Percentiles rank a stretch among this genome's conserved stretches.
Conservation (phyloP, 1,284 basidiomycete genomes). For the Schizophyllum commune region DNA sequence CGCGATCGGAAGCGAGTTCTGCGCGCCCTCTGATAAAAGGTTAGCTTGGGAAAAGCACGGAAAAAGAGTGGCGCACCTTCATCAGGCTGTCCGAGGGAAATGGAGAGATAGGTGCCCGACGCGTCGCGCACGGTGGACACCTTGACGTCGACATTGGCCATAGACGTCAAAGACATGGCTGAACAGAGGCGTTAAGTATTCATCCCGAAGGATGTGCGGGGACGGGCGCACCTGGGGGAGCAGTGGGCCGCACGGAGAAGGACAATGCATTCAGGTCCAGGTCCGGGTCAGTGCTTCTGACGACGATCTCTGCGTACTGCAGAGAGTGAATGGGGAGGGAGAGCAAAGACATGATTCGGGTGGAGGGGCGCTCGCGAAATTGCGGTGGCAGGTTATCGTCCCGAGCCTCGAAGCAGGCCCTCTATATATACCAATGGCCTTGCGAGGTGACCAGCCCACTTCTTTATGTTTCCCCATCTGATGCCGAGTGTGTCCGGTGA, state of each 20-base stretch:
- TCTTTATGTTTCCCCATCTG: not conserved
- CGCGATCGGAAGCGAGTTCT: not conserved
- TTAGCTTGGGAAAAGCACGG: not conserved
- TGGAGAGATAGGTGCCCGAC: not conserved
- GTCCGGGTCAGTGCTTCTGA: not conserved
- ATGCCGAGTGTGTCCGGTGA: not conserved
- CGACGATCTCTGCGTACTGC: not conserved
- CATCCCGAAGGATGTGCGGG: not conserved
- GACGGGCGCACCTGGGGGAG: not conserved
- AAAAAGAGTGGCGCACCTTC: not conserved
- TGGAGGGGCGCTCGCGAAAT: not conserved
- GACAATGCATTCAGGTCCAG: not conserved
- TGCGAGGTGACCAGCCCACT: not conserved
- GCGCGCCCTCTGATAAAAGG: not conserved
- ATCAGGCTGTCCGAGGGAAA: not conserved
- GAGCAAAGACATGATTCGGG: not conserved
- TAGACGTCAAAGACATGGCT: not conserved
- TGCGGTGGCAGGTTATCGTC: not conserved
- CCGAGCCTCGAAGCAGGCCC: not conserved
- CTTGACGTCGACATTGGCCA: not conserved
- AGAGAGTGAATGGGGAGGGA: not conserved
- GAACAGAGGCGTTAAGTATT: not conserved
- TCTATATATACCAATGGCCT: not conserved
- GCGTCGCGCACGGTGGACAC: not conserved
- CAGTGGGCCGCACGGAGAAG: not conserved